Percentiles rank a stretch among this genome's conserved stretches.
Conservation (phyloP, 768 basidiomycete species). For the Amanita exitialis region DNA sequence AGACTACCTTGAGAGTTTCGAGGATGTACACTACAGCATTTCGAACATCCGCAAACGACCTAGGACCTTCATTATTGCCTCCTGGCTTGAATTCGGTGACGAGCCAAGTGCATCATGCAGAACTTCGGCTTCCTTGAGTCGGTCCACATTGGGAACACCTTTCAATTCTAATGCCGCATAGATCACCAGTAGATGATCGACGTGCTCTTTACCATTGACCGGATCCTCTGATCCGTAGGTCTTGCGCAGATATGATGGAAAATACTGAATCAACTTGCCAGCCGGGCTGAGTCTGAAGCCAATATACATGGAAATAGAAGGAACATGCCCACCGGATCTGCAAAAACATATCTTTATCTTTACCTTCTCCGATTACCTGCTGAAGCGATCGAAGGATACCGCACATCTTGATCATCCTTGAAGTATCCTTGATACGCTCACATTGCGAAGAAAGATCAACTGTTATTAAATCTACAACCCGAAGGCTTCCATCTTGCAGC, state of each 20-base stretch:
- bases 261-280: conserved; percentile 2
- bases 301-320: too few relatives aligned
- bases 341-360: background rate
- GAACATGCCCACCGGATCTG: background rate
- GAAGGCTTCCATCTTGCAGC: background rate
- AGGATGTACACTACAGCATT: too few relatives aligned
- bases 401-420: conserved; percentile 5
- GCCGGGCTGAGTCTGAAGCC: background rate
- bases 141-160: too few relatives aligned
- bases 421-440: conserved; percentile 1
- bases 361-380: conserved; percentile 1
- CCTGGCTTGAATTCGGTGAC: too few relatives aligned
- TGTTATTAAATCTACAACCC: background rate
- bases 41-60: too few relatives aligned
- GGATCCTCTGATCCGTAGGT: background rate
- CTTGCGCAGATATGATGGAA: conserved; percentile 1
- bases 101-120: too few relatives aligned
- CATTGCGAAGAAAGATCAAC: conserved; percentile 2
- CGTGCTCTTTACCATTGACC: background rate
- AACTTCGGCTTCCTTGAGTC: too few relatives aligned
- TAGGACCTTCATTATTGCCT: too few relatives aligned
- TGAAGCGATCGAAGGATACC: background rate
- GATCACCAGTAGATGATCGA: background rate
- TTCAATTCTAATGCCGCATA: too few relatives aligned
- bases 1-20: too few relatives aligned